Conservation (phyloP, 164 flowering plant genomes). For the Cinnamomum chago region DNA sequence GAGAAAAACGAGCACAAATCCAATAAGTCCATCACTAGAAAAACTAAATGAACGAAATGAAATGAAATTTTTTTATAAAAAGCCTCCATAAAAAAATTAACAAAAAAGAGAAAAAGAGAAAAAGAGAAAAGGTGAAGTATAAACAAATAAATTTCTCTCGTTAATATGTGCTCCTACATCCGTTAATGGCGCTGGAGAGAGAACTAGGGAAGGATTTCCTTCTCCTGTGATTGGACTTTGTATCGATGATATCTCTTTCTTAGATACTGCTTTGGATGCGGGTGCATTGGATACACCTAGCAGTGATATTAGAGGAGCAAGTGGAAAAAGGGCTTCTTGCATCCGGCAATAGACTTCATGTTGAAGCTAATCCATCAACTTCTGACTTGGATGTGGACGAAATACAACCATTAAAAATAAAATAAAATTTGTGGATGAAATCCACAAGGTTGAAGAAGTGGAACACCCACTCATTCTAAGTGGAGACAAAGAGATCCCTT, state of each 20-base stretch:
- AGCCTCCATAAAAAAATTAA: too few species aligned
- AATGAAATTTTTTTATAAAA: too few species aligned
- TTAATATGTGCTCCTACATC: neutral
- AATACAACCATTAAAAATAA: too few species aligned
- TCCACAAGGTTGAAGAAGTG: constrained; percentile 29
- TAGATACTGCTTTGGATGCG: neutral
- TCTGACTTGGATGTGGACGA: too few species aligned
- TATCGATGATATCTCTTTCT: neutral
- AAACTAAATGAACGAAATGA: too few species aligned
- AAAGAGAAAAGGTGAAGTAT: too few species aligned
- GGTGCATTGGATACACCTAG: constrained; percentile 3
- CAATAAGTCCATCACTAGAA: too few species aligned
- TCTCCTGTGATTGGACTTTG: constrained; percentile 1
- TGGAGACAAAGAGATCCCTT: constrained; percentile 38
- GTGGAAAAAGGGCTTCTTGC: constrained; percentile 19
- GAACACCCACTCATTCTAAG: constrained; percentile 42
- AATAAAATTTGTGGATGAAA: too few species aligned
- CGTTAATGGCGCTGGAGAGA: neutral
- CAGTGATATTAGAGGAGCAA: neutral
- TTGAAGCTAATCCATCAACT: too few species aligned
- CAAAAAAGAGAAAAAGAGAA: too few species aligned
- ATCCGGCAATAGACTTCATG: neutral
- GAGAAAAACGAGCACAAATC: too few species aligned
- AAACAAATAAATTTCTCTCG: too few species aligned
- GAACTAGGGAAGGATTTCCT: constrained; percentile 4